Evolutionary conservation across 208 protist species (phyloP).

Genomic region (Leishmania mexicana): DNA sequence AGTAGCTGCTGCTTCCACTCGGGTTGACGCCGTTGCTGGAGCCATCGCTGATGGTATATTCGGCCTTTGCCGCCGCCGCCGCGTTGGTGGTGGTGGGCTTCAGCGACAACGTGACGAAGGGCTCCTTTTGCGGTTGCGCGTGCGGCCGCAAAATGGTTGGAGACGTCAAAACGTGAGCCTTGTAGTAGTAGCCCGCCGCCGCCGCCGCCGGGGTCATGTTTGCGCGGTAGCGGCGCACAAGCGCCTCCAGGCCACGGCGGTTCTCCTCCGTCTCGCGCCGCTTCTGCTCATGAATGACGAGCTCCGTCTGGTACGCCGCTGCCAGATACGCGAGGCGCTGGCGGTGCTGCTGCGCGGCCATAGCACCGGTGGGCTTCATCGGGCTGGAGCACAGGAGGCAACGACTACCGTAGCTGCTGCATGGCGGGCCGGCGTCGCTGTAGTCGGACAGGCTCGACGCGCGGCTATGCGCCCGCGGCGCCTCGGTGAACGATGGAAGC

Average conservation of each 20-base stretch:
- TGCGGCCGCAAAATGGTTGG: background rate
- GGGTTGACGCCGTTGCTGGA: background rate
- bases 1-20: background rate
- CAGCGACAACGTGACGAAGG: background rate
- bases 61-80: background rate
- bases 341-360: background rate
- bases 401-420: background rate
- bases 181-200: conserved; percentile 22
- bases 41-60: background rate
- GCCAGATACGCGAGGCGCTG: conserved; percentile 23
- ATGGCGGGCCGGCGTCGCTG: conserved; percentile 8
- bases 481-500: background rate
- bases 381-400: background rate
- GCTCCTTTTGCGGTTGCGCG: background rate
- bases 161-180: conserved; percentile 8
- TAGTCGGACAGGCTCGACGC: conserved; percentile 10
- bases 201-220: conserved; percentile 30
- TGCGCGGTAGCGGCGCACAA: conserved; percentile 13
- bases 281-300: conserved; percentile 34
- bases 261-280: conserved; percentile 21
- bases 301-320: conserved; percentile 29
- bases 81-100: background rate
- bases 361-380: background rate
- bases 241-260: conserved; percentile 2
- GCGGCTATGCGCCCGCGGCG: background rate